Conservation (phyloP, 225 moss, liverwort and hornwort species). For the Sphagnum tenellum region DNA sequence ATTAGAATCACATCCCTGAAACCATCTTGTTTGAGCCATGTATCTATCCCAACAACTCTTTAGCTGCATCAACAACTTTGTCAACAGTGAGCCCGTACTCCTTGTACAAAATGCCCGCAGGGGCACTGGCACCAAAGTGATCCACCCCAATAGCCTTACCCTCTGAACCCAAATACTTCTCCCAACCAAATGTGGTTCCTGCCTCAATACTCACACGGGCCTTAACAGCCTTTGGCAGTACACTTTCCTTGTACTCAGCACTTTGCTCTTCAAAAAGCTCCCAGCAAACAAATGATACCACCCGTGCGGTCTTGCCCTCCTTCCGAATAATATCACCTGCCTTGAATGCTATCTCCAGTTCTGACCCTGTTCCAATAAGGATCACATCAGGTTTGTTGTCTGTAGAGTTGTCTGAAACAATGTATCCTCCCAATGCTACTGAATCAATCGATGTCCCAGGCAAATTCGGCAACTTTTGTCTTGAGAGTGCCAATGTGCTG, state of each 20-base stretch:
- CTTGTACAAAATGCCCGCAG: conserved; percentile 26
- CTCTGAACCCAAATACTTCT: conserved; percentile 23
- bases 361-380: conserved; percentile 38
- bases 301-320: conserved; percentile 43
- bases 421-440: conserved; percentile 31
- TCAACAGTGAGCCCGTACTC: conserved; percentile 32
- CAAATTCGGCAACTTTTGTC: conserved; percentile 44
- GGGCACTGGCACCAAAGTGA: conserved; percentile 50
- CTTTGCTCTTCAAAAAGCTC: conserved; percentile 56
- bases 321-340: conserved; percentile 28
- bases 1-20: too few relatives aligned
- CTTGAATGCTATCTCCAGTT: conserved; percentile 44
- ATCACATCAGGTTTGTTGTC: conserved; percentile 42
- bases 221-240: conserved; percentile 31
- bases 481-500: conserved; percentile 35
- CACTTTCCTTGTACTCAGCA: conserved; percentile 45
- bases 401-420: conserved; percentile 23
- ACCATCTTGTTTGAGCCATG: too few relatives aligned
- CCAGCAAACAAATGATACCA: conserved; percentile 41
- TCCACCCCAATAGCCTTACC: conserved; percentile 41
- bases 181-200: conserved; percentile 51
- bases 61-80: conserved; percentile 37
- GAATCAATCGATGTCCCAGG: conserved; percentile 39
- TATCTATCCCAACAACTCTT: conserved; percentile 21
- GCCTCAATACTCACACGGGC: conserved; percentile 62